Evolutionary conservation across 306 rosid species (phyloP), one percentile per base, ranked within the genome.

Genomic region (Trifolium dubium): DNA sequence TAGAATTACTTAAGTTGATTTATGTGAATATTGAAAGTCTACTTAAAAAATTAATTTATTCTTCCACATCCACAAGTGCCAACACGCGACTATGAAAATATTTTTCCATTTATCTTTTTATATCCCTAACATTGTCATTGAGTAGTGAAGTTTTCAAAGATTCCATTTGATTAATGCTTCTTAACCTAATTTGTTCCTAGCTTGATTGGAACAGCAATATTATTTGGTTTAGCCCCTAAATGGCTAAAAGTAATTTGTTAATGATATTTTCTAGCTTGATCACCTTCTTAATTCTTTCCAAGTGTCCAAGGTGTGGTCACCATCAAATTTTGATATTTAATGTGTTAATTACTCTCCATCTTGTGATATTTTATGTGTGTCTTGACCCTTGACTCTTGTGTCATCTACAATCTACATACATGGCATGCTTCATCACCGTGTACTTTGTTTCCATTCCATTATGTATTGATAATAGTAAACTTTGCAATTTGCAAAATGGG

Each of bases 401-500:
- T 50, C 11, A 63, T 74, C 31, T 74, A 37, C 10, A 37, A 63
- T 74, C 31, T 74, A 37, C 10, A 37, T 37, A 28, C 29, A 49
- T 50, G 10, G 37, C 60, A 15, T 74, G 41, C 32, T 75, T 23
- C 55, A 51, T 79, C 74, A 37, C 5, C 28, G 44, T 13, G 17
- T 44, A 30, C 10, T 4, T 8, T 39, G 46, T 7, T 11, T 29
- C 37, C 23, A 40, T 60, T 35, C 54, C 17, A 8, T 9, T 47
- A 1, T 23, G 71, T 8, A 23, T 23, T 23, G 23, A 5, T 59
- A 37, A 54, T 0, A 60, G 37, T 58, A 58, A 23, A 74, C 46
- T 11, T 11, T 17, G 65, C 58, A 73, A 73, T 8, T 59, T 79
- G 69, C 50, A 17, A 19, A 50, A 79, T 79, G 81, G 83, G 63